phyloP scores from a whole-genome alignment of 164 flowering plant genomes.

The Cinnamomum micranthum region DNA sequence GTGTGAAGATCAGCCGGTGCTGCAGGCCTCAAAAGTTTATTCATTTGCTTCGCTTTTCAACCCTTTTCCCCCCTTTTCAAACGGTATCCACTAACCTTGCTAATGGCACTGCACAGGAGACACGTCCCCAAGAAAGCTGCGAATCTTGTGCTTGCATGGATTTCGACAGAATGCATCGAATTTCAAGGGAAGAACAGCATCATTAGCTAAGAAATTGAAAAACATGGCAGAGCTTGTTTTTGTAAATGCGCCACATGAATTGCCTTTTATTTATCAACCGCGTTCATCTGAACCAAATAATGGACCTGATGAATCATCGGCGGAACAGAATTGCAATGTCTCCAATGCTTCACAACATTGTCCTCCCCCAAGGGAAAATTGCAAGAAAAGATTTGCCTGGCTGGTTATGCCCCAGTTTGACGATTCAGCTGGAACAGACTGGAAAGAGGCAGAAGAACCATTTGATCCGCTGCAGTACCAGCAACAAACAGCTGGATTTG shows the following conservation, averaged over 20 bases:
- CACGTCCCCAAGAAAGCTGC: slow-evolving; percentile 49
- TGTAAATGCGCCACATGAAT: slow-evolving; percentile 80
- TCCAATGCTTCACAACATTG: neutral
- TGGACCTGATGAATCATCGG: neutral
- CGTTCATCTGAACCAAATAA: slow-evolving; percentile 12
- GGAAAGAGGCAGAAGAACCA: slow-evolving; percentile 54
- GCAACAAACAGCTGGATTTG: slow-evolving; percentile 70
- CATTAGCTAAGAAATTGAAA: slow-evolving; percentile 85
- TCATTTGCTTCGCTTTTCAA: neutral
- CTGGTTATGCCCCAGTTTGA: slow-evolving; percentile 42
- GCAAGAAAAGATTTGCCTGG: slow-evolving; percentile 85
- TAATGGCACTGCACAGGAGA: slow-evolving; percentile 20
- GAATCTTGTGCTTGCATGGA: slow-evolving; percentile 91
- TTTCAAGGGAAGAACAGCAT: slow-evolving; percentile 87
- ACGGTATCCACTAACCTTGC: neutral
- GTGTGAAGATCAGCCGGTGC: no score
- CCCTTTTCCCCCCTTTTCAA: neutral
- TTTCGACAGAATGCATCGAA: slow-evolving; percentile 93
- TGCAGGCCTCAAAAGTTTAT: neutral
- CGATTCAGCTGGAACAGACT: slow-evolving; percentile 25
- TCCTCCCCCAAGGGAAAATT: slow-evolving; percentile 44
- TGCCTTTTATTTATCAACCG: slow-evolving; percentile 70
- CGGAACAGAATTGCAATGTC: slow-evolving; percentile 8
- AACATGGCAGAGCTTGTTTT: slow-evolving; percentile 70
- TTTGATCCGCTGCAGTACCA: slow-evolving; percentile 82